Evolutionary conservation across 805 yeast genomes (phyloP), one percentile per base, ranked within the genome.

Genomic region (Kuraishia piskuri): DNA sequence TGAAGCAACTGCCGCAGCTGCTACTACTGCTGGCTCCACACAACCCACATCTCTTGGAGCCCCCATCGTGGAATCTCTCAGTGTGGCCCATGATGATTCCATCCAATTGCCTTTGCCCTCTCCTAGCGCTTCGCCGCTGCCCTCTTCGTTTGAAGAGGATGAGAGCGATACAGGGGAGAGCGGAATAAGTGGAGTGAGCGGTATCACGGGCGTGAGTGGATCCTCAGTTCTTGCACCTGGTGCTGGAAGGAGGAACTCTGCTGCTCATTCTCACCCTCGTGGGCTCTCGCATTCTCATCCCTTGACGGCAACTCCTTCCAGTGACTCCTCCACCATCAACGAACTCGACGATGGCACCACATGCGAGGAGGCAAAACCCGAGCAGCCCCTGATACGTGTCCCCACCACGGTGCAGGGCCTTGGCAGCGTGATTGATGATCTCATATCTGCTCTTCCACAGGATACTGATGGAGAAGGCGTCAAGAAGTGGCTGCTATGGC

Each of bases 61-160:
- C 4, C 7, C 40, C 8, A 10, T 10, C 17, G 40, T 31, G 9
- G 40, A 7, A 31, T 4, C 22, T 19, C 23, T 45, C 47, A 25
- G 6, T n/a, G 26, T 8, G 19, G 24, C n/a, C 26, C 24, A 21
- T 8, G 66, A 61, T 44, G 76, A 62, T 20, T 52, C 59, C 14
- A 58, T 56, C 49, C 83, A 77, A 55, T 66, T 80, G n/a, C 87
- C 88, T 0, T 69, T 83, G 21, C 89, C 88, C 0, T 83, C 87
- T 9, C 89, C 88, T 0, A 80, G 84, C 58, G 86, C 86, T 1
- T 79, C 83, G 1, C 85, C 84, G 1, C 71, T 70, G 2, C 82
- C 73, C 52, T 60, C 62, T 49, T 55, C 68, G 6, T 59, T 66
- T 1, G 51, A 31, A 3, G 50, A 58, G 9, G 64, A 61, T 22